Evolutionary conservation across 805 yeast genomes (phyloP).

Genomic region (Jamesozyma jinghongensis): DNA sequence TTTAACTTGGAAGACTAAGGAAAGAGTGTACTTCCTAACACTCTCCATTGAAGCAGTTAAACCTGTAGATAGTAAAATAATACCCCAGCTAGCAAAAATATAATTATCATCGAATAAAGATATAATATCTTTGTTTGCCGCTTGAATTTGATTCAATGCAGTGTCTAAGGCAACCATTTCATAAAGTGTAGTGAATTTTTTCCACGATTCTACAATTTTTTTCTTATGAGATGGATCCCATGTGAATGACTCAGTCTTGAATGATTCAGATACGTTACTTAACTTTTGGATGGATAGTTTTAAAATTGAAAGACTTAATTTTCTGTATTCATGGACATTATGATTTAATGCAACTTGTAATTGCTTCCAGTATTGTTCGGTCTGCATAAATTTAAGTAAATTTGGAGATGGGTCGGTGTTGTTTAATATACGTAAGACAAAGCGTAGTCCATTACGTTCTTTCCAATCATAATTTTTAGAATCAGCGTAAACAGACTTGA

Average conservation of each 20-base stretch:
- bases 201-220: constrained; percentile 45
- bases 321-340: constrained; percentile 55
- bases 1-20: constrained; percentile 44
- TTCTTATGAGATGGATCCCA: constrained; percentile 27
- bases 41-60: constrained; percentile 69
- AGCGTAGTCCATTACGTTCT: constrained; percentile 37
- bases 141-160: constrained; percentile 76
- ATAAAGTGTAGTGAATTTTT: constrained; percentile 58
- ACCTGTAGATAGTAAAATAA: constrained; percentile 67
- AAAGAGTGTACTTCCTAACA: constrained; percentile 55
- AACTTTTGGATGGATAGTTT: constrained; percentile 49
- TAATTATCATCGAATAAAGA: constrained; percentile 42
- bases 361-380: constrained; percentile 42
- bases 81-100: constrained; percentile 63
- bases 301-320: constrained; percentile 56
- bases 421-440: constrained; percentile 50
- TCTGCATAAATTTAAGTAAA: constrained; percentile 9
- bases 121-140: constrained; percentile 57
- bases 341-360: constrained; percentile 51
- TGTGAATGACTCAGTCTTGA: constrained; percentile 8
- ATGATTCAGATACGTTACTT: constrained; percentile 7
- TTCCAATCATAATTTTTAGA: constrained; percentile 21
- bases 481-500: constrained; percentile 33
- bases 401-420: constrained; percentile 4
- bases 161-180: constrained; percentile 81